Evolutionary conservation across 140 eudicot species (phyloP).

Genomic region (Oenanthe javanica): DNA sequence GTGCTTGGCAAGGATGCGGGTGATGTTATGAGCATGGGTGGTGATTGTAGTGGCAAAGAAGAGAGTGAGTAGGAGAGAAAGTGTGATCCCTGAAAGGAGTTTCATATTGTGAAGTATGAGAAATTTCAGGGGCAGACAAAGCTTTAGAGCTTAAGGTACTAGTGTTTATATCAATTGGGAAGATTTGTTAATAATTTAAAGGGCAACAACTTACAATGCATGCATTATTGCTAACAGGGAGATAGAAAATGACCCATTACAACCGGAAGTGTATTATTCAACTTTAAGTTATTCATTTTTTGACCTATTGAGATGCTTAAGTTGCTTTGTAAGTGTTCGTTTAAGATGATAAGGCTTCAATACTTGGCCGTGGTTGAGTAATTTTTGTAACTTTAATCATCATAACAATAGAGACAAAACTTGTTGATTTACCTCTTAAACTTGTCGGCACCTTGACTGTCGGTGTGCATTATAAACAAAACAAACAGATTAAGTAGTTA

Average conservation of each 20-base stretch:
- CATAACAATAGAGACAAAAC: neutral
- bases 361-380: neutral
- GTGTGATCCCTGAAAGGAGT: conserved; percentile 23
- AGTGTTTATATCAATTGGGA: neutral
- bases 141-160: neutral
- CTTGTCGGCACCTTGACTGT: neutral
- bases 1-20: conserved; percentile 45
- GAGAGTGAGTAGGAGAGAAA: conserved; percentile 20
- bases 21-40: conserved; percentile 62
- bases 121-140: neutral
- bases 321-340: neutral
- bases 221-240: conserved; percentile 4
- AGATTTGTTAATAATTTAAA: conserved; percentile 1
- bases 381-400: neutral
- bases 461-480: neutral
- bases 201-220: neutral
- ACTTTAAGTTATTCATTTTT: neutral
- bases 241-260: conserved; percentile 5
- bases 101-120: conserved; percentile 6
- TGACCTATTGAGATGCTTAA: neutral
- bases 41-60: conserved; percentile 16
- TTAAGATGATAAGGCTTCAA: neutral
- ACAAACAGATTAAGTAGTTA: neutral
- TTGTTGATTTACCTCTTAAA: neutral
- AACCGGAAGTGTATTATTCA: neutral